phyloP scores from a whole-genome alignment of 306 rosid species.

The Nissolia schottii region DNA sequence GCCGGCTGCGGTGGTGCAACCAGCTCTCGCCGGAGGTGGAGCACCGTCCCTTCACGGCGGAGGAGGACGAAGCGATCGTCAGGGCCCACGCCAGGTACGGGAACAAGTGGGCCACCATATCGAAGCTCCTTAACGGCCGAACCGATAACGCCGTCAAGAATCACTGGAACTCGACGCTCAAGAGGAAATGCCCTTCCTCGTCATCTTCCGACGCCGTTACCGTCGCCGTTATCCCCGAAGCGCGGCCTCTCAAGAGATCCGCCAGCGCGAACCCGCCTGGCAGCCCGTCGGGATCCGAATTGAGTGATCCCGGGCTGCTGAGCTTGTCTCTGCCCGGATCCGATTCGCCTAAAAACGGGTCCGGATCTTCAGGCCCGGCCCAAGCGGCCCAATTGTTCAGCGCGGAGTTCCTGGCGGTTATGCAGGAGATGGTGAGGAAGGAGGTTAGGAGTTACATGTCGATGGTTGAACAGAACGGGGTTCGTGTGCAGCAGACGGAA shows the following conservation, averaged over 20 bases:
- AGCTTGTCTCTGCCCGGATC: slow-evolving; percentile 65
- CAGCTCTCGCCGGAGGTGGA: slow-evolving; percentile 87
- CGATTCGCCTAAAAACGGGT: background rate
- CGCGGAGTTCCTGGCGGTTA: slow-evolving; percentile 55
- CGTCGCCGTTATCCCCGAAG: slow-evolving; percentile 33
- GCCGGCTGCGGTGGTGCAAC: slow-evolving; percentile 89
- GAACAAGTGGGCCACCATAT: slow-evolving; percentile 82
- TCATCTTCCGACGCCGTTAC: too few species aligned
- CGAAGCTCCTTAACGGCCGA: slow-evolving; percentile 71
- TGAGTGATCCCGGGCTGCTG: slow-evolving; percentile 71
- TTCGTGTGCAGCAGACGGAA: slow-evolving; percentile 42
- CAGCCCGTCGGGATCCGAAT: slow-evolving; percentile 68
- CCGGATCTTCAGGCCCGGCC: background rate
- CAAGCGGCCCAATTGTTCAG: slow-evolving; percentile 39
- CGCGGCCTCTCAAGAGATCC: slow-evolving; percentile 61
- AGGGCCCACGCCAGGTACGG: slow-evolving; percentile 64
- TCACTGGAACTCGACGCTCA: slow-evolving; percentile 91
- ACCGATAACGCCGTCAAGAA: slow-evolving; percentile 91
- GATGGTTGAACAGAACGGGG: slow-evolving; percentile 55
- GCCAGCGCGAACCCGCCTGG: slow-evolving; percentile 70
- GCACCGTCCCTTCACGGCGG: slow-evolving; percentile 63
- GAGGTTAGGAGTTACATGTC: slow-evolving; percentile 83
- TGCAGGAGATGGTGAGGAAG: slow-evolving; percentile 80
- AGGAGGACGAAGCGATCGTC: slow-evolving; percentile 61
- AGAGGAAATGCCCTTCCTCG: slow-evolving; percentile 52